Conservation (phyloP, 176 grass and related monocot genomes). For the Musa beccarii region DNA sequence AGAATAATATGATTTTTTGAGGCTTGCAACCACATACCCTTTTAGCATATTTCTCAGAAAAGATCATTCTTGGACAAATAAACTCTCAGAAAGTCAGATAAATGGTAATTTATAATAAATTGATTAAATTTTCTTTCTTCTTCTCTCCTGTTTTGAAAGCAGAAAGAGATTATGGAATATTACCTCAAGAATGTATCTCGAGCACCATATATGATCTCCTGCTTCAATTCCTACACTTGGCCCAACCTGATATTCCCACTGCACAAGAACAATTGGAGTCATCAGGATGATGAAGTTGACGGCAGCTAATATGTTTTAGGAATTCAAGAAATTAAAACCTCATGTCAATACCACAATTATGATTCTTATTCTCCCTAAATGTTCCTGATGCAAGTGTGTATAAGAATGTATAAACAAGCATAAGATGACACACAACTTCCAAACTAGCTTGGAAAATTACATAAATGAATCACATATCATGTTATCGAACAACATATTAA, state of each 20-base stretch:
- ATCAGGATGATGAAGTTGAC: not conserved
- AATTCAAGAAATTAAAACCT: not conserved
- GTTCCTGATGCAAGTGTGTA: not conserved
- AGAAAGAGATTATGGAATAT: not conserved
- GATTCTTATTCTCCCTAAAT: not conserved
- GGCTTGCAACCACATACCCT: too few relatives aligned
- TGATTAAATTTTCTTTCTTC: not conserved
- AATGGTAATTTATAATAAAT: too few relatives aligned
- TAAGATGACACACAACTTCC: not conserved
- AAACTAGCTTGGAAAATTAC: not conserved
- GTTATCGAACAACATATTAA: not conserved
- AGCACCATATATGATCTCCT: conserved; percentile 90
- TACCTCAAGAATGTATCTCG: conserved; percentile 99
- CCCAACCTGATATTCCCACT: conserved; percentile 99
- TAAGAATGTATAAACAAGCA: not conserved
- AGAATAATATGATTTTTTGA: too few relatives aligned
- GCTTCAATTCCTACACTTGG: conserved; percentile 97
- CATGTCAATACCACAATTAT: not conserved
- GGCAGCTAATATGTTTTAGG: not conserved
- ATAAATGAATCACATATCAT: not conserved
- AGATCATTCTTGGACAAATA: too few relatives aligned
- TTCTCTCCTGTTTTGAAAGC: not conserved
- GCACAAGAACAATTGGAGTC: conserved; percentile 29
- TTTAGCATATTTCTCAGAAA: too few relatives aligned
- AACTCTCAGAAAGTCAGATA: too few relatives aligned